Evolutionary conservation across 129 eudicot species (phyloP).

Genomic region (Solidago caesia): DNA sequence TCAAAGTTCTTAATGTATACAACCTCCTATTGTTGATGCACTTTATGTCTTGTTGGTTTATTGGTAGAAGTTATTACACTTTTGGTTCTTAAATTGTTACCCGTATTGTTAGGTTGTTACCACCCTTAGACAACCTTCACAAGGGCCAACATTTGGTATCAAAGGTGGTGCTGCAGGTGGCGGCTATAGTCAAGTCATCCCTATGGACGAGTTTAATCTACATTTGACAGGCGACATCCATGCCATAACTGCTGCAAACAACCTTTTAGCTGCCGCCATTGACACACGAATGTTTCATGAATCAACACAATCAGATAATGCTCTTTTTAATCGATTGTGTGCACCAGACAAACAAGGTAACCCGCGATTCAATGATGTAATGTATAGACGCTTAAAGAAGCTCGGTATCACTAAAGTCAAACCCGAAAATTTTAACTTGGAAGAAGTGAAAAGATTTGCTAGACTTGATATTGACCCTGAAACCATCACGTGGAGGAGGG

Average conservation of each 20-base stretch:
- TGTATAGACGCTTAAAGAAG: conserved; percentile 77
- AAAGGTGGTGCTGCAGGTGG: conserved; percentile 99
- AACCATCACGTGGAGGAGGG: conserved; percentile 95
- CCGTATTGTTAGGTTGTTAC: conserved; percentile 64
- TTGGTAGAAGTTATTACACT: background rate
- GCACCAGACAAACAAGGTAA: conserved; percentile 34
- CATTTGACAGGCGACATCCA: conserved; percentile 95
- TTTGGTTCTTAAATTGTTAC: conserved; percentile 13
- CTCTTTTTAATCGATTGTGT: conserved; percentile 6
- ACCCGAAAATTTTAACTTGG: conserved; percentile 80
- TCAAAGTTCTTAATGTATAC: background rate
- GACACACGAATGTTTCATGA: conserved; percentile 3
- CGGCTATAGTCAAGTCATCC: conserved; percentile 97
- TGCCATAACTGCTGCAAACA: conserved; percentile 94
- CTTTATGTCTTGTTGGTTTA: background rate
- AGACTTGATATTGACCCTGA: conserved; percentile 87
- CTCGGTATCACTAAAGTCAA: conserved; percentile 69
- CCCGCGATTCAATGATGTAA: conserved; percentile 56
- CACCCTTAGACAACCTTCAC: conserved; percentile 92
- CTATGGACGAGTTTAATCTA: conserved; percentile 98
- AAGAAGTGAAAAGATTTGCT: conserved; percentile 75
- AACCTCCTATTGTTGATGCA: background rate
- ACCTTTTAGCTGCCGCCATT: conserved; percentile 49
- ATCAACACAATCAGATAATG: conserved; percentile 1
- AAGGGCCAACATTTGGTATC: conserved; percentile 98